Evolutionary conservation across 2,329 filamentous ascomycete genomes (phyloP), one percentile per base, ranked within the genome.

Genomic region (Ascochyta pisi): DNA sequence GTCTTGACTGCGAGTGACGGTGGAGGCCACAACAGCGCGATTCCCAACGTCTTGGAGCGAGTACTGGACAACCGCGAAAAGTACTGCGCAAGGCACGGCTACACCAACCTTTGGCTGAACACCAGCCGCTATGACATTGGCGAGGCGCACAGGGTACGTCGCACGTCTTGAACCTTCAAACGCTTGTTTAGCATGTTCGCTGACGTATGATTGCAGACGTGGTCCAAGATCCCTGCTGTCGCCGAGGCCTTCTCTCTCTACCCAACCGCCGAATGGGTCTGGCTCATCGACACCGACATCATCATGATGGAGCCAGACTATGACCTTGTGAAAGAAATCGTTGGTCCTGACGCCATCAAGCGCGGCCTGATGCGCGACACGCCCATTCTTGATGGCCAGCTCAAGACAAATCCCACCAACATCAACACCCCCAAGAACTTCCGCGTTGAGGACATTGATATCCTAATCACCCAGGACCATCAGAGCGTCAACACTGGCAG

Each of bases 211-310:
- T 44, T n/a, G 27, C 45, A 72, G 68, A 69, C 66, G n/a, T 78
- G 76, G 75, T 73, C 69, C 50, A 78, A 78, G 57, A 75, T 78
- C 29, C 75, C 75, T 38, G 73, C 75, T 29, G 70, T 78, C 19
- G 64, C 74, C 37, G 75, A 78, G 55, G 73, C 75, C 6, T 78
- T 77, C 60, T 67, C 70, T 47, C 70, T 71, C 9, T 65, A 72
- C 58, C 75, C 76, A 2, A 64, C 67, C 16, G 73, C 73, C 40
- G 71, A 78, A 57, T 78, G 76, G 76, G 61, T 78, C 38, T 78
- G 75, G 73, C 75, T 77, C 55, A 67, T 77, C 48, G 76, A 78
- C 61, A 69, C 76, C 31, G 76, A 78, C 62, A 75, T 77, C 23
- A 73, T 78, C 53, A 62, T 78, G 40, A 78, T 78, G 76, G 70